Evolutionary conservation across 805 yeast genomes (phyloP), one percentile per base, ranked within the genome.

Genomic region (Brettanomyces sp.): DNA sequence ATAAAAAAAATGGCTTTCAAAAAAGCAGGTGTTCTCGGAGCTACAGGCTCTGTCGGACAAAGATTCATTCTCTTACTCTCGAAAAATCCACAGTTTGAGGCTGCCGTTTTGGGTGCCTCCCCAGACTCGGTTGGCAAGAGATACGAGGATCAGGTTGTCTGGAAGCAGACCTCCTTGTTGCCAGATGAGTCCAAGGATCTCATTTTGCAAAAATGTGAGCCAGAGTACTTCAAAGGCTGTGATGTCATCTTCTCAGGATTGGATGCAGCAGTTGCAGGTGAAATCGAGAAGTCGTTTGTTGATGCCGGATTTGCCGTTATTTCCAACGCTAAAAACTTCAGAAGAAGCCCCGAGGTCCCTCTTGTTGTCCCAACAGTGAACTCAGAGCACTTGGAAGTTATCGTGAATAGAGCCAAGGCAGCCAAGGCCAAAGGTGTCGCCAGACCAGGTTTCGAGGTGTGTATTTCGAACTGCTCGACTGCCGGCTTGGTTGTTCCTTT

Each of bases 41-140:
- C 98, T 54, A 91, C 99, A 11, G 99, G 99, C 45, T 82, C 95
- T 39, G 99, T 93, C 36, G 99, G 99, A 47, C 99, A 93, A 67
- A 77, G 98, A 56, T 93, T 93, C 63, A 90, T 93, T 50, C 71
- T 91, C 42, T 71, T 93, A 42, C 72, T 93, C 52, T 76, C 89
- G 3, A 69, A 85, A 51, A 97, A 93, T 63, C 98, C 98, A 24
- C 87, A 87, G 49, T 89, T 93, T 58, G 88, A 88, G 64, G 67
- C 93, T 40, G 73, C 76, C 47, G 93, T 80, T 6, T 70, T 93
- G 45, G 99, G 99, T 55, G 99, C 99, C 4, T 87, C 96, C 21
- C 59, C 87, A 18, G 79, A 98, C 62, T 88, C 96, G 24, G 96
- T 98, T 18, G 98, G 98, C 42, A 87, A 85, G 65, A 69, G 73